Base-by-base conservation (phyloP, 345 rosid species). In the Hibiscus trionum region DNA sequence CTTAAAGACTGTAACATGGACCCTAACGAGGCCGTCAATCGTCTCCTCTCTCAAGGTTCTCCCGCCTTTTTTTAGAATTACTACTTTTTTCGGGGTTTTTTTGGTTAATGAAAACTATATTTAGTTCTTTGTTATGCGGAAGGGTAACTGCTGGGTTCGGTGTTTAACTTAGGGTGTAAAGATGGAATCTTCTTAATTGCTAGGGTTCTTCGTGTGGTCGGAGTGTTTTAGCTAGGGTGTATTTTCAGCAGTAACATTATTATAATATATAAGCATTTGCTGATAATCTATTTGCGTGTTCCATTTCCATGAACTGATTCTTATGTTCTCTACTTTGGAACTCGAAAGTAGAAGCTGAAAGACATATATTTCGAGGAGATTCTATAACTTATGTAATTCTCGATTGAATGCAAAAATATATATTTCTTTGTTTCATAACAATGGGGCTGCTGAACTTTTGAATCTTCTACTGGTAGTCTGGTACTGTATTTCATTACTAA, bases 1-100 rank as follows among this genome's bases (percentile, higher is more conserved):
- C 99, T 95, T 69, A 90, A 89, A 82, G 99, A 95, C 61, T 95
- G 99, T 78, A 85, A 85, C 76, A 93, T 95, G 99, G 99, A 96
- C 91, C 99, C 98, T 72, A 89, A 96, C 82, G 98, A 96, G 80
- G 81, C 98, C 72, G 98, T 91, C 73, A 86, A 83, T 82, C 98
- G 99, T 77, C 96, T 93, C 74, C 94, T 96, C 77, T 46, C 88
- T 72, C 99, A 89, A 95, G 99, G 99, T 95, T 44, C 26, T 12
- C 3, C 8, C 8, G 3, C 17, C 69, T n/a, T 37, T 19, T 11
- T 9, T 57, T 57, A 21, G 1, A 57, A 24, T 8, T 10, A 31
- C 4, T 31, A 4, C 0, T 24, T 2, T 33, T 57, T 33, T 57
- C 0, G 14, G 24, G 27, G 63, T 61, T 74, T 35, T 70, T 72